Evolutionary conservation across 2,329 filamentous ascomycete species (phyloP), one percentile per base, ranked within the genome.

Genomic region (Saccharata proteae): DNA sequence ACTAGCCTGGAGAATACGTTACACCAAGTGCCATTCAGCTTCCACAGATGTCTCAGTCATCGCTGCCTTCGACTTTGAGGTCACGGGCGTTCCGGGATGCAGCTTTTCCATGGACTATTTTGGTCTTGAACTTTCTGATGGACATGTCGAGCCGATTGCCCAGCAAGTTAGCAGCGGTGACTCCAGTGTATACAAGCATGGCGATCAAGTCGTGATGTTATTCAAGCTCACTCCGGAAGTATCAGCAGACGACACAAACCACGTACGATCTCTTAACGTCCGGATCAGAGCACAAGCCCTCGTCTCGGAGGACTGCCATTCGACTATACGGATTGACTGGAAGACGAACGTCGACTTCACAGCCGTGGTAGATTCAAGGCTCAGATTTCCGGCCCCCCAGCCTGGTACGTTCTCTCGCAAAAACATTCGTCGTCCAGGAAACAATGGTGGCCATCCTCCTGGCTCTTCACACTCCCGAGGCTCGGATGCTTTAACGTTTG

Each of bases 191-290:
- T 77, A 76, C 47, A 73, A 74, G 10, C 71, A 79, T 11, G 76
- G 80, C 43, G 81, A 88, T 47, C 79, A 85, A 50, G 59, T 83
- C 38, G 80, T 78, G 2, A 74, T 84, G 43, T 61, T 86, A 32
- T 88, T 84, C 57, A 71, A 70, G 32, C 67, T 83, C 36, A 57
- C 59, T 8, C 71, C 73, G 55, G n/a, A n/a, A n/a, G n/a, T n/a
- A n/a, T n/a, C n/a, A n/a, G n/a, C 8, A 21, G 3, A 9, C 7
- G 10, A 16, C 8, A 20, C 9, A 13, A 30, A 31, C 21, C 16
- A 31, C 6, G 28, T 30, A 5, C 64, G 69, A 34, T 43, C 34
- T 5, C 21, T 82, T 8, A 61, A 67, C 34, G 70, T 82, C 39
- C 57, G 64, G 28, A 71, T 84, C 38, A 59, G 64, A 14, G 74